Conservation (phyloP, 1,284 basidiomycete species). For the Afroboletus lepidellus region DNA sequence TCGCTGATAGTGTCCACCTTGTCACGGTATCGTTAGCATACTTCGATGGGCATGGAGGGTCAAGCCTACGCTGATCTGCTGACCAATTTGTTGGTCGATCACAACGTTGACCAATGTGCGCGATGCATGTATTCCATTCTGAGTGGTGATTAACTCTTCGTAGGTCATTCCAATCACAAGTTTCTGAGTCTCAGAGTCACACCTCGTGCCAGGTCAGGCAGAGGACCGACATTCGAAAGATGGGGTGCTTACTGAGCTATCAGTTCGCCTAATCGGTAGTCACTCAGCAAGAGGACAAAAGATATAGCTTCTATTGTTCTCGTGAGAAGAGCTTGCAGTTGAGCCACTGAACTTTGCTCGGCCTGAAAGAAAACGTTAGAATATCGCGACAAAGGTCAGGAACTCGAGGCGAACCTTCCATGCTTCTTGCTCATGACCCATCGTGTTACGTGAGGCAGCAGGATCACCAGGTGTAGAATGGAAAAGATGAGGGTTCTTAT, state of each 20-base stretch:
- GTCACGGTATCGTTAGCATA: constrained; percentile 12
- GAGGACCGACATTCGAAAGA: constrained; percentile 6
- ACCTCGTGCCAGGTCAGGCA: constrained; percentile 43
- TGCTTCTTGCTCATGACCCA: constrained; percentile 71
- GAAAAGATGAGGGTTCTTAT: constrained; percentile 77
- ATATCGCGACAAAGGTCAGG: neutral
- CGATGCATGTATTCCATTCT: constrained; percentile 81
- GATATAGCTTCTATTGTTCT: constrained; percentile 90
- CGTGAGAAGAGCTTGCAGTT: constrained; percentile 71
- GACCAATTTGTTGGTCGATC: constrained; percentile 96
- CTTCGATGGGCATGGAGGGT: neutral
- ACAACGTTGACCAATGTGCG: constrained; percentile 90
- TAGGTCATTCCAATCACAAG: constrained; percentile 72
- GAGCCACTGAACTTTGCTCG: constrained; percentile 78
- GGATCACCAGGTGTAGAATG: constrained; percentile 71
- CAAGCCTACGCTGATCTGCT: constrained; percentile 82
- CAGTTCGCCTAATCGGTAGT: constrained; percentile 88
- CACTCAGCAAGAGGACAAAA: constrained; percentile 88
- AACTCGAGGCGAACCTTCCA: constrained; percentile 60
- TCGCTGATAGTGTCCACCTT: constrained; percentile 96
- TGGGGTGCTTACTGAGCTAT: constrained; percentile 63
- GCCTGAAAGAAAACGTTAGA: constrained; percentile 45
- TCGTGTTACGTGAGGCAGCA: constrained; percentile 49
- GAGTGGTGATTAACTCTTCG: constrained; percentile 80
- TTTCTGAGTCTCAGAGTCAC: constrained; percentile 67